Percentiles rank a stretch among this genome's conserved stretches.
phyloP scores from a whole-genome alignment of 257 asterid genomes.

The Jaltomata sinuosa region DNA sequence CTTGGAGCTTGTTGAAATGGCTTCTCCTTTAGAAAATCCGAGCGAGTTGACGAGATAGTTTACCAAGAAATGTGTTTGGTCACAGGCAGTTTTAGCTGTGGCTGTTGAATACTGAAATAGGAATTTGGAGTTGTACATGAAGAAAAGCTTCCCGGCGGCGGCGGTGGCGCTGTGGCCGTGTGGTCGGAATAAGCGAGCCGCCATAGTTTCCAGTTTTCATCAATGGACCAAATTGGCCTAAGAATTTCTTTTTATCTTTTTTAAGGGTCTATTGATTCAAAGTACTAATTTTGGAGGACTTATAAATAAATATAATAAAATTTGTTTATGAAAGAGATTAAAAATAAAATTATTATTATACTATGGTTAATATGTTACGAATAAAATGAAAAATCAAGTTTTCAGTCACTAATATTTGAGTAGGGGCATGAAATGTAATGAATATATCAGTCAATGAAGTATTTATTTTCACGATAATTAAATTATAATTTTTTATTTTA shows the following conservation, averaged over 20 bases:
- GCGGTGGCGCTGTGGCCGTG: neutral
- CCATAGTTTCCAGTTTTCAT: neutral
- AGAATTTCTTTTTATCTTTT: neutral
- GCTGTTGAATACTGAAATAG: neutral
- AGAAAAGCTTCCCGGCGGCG: neutral
- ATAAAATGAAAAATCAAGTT: no score
- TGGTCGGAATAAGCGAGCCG: neutral
- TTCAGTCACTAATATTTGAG: no score
- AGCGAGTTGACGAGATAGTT: constrained; percentile 2
- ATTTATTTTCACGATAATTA: no score
- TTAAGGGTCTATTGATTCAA: neutral
- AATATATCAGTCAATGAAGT: no score
- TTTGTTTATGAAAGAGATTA: neutral
- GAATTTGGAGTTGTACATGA: neutral
- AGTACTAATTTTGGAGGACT: neutral
- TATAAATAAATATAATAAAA: neutral
- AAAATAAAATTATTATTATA: neutral
- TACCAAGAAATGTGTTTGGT: neutral
- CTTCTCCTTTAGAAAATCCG: constrained; percentile 12
- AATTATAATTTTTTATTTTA: no score
- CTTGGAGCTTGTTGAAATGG: constrained; percentile 1
- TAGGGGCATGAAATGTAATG: no score
- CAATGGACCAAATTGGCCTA: neutral
- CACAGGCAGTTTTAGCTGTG: neutral
- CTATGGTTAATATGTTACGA: no score